Evolutionary conservation across 768 basidiomycete species (phyloP).

Genomic region (Candolleomyces aberdarensis): DNA sequence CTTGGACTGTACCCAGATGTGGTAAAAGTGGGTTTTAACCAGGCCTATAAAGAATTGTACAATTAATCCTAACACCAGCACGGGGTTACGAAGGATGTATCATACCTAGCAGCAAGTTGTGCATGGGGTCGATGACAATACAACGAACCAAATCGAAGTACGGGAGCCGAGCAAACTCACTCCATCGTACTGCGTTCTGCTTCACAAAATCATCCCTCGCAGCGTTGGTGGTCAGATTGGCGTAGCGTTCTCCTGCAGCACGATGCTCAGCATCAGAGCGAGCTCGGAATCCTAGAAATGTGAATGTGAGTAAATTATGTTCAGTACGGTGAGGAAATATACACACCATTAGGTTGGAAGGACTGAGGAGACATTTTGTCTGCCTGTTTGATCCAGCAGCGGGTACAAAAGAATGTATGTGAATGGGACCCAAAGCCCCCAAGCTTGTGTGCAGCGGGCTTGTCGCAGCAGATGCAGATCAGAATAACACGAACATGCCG

Average conservation of each 20-base stretch:
- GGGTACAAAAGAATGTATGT: slow-evolving; percentile 31
- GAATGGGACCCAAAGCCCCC: slow-evolving; percentile 21
- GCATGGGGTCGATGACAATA: neutral
- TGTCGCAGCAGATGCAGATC: slow-evolving; percentile 32
- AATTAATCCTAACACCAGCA: too few relatives aligned
- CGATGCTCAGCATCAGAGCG: neutral
- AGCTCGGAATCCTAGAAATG: neutral
- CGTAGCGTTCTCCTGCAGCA: neutral
- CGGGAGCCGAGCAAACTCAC: neutral
- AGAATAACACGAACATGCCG: slow-evolving; percentile 27
- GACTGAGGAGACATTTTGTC: slow-evolving; percentile 14
- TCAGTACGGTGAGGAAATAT: too few relatives aligned
- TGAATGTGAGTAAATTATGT: too few relatives aligned
- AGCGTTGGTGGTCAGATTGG: neutral
- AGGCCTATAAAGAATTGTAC: too few relatives aligned
- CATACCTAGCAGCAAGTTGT: neutral
- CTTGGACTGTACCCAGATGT: neutral
- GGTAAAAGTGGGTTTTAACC: neutral
- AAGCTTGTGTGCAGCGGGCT: slow-evolving; percentile 35
- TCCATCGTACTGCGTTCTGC: neutral
- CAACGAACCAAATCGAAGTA: neutral
- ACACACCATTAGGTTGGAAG: neutral
- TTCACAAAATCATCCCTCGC: neutral
- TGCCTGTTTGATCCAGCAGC: slow-evolving; percentile 28
- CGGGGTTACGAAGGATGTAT: neutral